phyloP scores from a whole-genome alignment of 805 yeast genomes.

The Yamadazyma endophytica region DNA sequence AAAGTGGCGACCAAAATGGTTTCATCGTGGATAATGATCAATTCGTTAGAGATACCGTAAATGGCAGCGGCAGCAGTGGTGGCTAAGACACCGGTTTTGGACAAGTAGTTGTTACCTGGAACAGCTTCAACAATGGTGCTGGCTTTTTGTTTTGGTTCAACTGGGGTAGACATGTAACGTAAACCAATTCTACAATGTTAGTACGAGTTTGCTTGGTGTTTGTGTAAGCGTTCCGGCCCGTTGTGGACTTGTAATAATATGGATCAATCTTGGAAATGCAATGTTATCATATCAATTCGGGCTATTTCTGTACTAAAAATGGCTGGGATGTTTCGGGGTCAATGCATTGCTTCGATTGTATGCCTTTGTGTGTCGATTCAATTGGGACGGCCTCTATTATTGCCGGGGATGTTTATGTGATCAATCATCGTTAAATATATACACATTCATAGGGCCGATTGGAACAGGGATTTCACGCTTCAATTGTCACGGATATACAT shows the following conservation, averaged over 20 bases:
- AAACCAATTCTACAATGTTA: conserved; percentile 50
- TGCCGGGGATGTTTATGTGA: too few species aligned
- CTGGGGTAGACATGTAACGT: conserved; percentile 64
- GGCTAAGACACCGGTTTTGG: conserved; percentile 94
- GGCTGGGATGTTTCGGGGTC: neutral
- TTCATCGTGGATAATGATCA: conserved; percentile 93
- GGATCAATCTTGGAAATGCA: too few species aligned
- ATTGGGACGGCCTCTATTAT: too few species aligned
- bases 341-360: too few species aligned
- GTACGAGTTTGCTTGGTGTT: conserved; percentile 21
- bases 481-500: conserved; percentile 25
- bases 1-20: conserved; percentile 80
- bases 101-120: conserved; percentile 83
- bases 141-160: conserved; percentile 90
- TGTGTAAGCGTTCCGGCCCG: too few species aligned
- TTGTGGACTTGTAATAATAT: too few species aligned
- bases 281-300: too few species aligned
- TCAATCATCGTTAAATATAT: too few species aligned
- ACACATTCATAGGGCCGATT: too few species aligned
- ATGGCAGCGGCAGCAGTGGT: conserved; percentile 92
- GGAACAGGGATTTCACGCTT: too few species aligned
- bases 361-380: too few species aligned
- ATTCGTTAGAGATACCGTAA: conserved; percentile 90
- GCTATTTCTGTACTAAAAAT: neutral
- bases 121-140: conserved; percentile 82